Base-by-base conservation (phyloP, 1,284 basidiomycete species). In the Coriolopsis trogii region DNA sequence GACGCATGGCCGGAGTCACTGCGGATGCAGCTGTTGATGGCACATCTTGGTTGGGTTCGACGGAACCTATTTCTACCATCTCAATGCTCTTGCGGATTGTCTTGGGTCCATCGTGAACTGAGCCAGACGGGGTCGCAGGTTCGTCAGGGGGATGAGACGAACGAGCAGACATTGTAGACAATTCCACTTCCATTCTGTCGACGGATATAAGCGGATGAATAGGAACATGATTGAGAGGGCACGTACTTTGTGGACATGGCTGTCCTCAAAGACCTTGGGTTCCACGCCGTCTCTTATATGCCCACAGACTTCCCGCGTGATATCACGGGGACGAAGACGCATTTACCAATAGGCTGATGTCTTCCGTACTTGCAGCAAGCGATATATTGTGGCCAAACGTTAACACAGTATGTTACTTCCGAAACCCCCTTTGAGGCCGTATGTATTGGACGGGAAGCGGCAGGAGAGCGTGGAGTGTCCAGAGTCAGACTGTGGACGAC, bases 91-190 rank as follows among this genome's bases (percentile, higher is more conserved):
- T 50, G 20, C 41, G 38, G 23, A 51, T 34, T 21, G 30, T 42
- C 16, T 53, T 51, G 6, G 34, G 21, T 26, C 49, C 45, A 10
- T 55, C 51, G n/a, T 44, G 21, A 7, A 26, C 15, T 2, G 33
- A 23, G 12, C 33, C 37, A n/a, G 37, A 30, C 3, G 53, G 45
- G 3, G 53, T 52, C 1, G 24, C 33, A 6, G 56, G 41, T 23
- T 53, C 52, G 25, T 50, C 42, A 25, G 49, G 48, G 9, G 48
- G 51, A 18, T 58, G 57, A 20, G 59, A 52, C 20, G 57, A 52
- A 3, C 55, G 51, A 15, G 53, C 37, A 16, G 47, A 51, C 8
- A 59, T 49, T 10, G 50, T 49, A 13, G 43, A 40, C 23, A 59
- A 20, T 34, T 54, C 53, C n/a, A 57, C 41, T 29, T 55, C 54